These are phyloP conservation scores for barrel medic (Medicago truncatula) DNA, from an alignment of 306 rosid genomes.

Conservation along the genomic window DNA sequence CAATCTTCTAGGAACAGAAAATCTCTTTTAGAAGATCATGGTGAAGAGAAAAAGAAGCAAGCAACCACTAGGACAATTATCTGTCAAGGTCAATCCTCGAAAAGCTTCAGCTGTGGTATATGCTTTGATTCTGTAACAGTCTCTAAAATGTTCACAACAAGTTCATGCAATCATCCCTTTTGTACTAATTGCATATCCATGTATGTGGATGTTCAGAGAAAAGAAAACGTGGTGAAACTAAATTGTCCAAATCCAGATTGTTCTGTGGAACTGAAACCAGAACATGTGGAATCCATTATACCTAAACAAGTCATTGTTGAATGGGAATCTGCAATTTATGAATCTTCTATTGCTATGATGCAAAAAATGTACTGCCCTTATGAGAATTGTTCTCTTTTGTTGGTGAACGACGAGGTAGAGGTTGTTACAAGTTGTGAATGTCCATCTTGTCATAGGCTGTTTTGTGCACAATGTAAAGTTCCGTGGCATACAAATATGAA, in stretches of 20 bases:
- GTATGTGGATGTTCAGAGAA: not conserved
- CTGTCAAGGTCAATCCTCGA: not conserved
- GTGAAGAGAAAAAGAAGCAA: not conserved
- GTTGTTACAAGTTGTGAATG: conserved; percentile 18
- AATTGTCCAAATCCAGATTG: conserved; percentile 32
- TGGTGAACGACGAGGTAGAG: not conserved
- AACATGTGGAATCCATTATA: conserved; percentile 1
- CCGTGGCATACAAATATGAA: conserved; percentile 28
- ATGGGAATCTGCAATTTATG: conserved; percentile 9
- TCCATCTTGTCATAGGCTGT: conserved; percentile 29
- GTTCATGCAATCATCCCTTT: conserved; percentile 25
- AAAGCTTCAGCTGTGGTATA: not conserved
- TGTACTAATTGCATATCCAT: conserved; percentile 32
- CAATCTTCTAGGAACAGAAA: not conserved
- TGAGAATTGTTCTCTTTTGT: conserved; percentile 13
- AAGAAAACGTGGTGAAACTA: conserved; percentile 2
- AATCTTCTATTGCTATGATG: not conserved
- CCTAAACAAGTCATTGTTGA: not conserved
- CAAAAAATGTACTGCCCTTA: conserved; percentile 1
- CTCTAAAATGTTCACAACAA: not conserved
- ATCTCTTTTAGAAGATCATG: not conserved
- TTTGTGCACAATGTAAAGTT: conserved; percentile 40
- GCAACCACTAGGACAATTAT: not conserved
- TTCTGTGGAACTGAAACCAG: conserved; percentile 2
- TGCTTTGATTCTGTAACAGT: conserved; percentile 6